These are phyloP conservation scores for Botryotinia globosa DNA, from an alignment of 2,329 filamentous ascomycete species.

Conservation along the genomic window DNA sequence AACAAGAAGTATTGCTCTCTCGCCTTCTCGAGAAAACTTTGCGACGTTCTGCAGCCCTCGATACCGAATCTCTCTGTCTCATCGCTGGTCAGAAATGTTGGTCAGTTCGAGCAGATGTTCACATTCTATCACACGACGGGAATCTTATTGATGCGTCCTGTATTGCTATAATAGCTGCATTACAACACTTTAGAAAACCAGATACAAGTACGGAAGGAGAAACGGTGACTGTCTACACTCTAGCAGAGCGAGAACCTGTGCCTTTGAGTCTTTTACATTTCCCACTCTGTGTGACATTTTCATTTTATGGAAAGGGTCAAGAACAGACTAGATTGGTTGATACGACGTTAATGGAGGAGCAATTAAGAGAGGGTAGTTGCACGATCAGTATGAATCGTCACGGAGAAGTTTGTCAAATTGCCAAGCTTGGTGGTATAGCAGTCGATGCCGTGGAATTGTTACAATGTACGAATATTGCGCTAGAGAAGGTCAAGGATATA, in stretches of 20 bases:
- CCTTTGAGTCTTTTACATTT: conserved; percentile 88
- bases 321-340: conserved; percentile 72
- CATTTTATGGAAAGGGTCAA: conserved; percentile 64
- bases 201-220: conserved; percentile 86
- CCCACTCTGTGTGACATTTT: conserved; percentile 88
- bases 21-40: conserved; percentile 91
- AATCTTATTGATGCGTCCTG: conserved; percentile 85
- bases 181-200: conserved; percentile 87
- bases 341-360: conserved; percentile 71
- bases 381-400: conserved; percentile 60
- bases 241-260: conserved; percentile 84
- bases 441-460: conserved; percentile 78
- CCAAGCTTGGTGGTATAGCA: conserved; percentile 82
- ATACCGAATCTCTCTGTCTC: conserved; percentile 94
- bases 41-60: conserved; percentile 84
- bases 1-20: conserved; percentile 81
- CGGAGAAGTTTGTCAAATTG: conserved; percentile 48
- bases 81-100: conserved; percentile 89
- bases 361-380: conserved; percentile 68
- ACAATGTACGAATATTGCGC: conserved; percentile 69
- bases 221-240: conserved; percentile 76
- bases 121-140: conserved; percentile 87
- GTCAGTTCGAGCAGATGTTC: conserved; percentile 85
- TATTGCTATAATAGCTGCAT: conserved; percentile 79
- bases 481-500: conserved; percentile 78